A percentile compares a stretch with the other conserved stretches of the same genome.
These are phyloP conservation scores for Erucastrum elatum DNA, from an alignment of 345 rosid species.

Conservation along the genomic window DNA sequence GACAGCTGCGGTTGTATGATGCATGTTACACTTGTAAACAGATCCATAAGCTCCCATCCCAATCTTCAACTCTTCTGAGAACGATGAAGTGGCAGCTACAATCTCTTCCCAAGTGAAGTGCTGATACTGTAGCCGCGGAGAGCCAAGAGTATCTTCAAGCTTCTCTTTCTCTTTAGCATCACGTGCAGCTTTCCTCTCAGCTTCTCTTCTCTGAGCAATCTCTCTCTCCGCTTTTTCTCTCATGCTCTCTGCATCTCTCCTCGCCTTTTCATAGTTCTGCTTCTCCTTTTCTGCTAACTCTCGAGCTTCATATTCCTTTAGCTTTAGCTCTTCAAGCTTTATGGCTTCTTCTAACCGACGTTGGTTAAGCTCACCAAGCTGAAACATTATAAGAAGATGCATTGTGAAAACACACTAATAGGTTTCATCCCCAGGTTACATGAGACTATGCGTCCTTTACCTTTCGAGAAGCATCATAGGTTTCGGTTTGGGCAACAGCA, in stretches of 20 bases:
- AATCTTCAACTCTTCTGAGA: slow-evolving; percentile 38
- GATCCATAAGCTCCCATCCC: slow-evolving; percentile 42
- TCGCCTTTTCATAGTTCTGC: slow-evolving; percentile 57
- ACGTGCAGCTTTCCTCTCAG: slow-evolving; percentile 59
- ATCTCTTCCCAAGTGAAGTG: slow-evolving; percentile 44
- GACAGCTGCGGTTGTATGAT: slow-evolving; percentile 46
- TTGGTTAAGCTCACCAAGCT: slow-evolving; percentile 47
- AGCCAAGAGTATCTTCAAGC: slow-evolving; percentile 55
- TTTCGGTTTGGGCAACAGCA: slow-evolving; percentile 75
- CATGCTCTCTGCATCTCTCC: slow-evolving; percentile 53
- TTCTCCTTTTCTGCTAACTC: slow-evolving; percentile 64
- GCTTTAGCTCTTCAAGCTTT: slow-evolving; percentile 60
- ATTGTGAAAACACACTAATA: slow-evolving; percentile 12
- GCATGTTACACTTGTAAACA: slow-evolving; percentile 43
- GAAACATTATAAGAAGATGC: slow-evolving; percentile 18
- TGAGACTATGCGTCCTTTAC: slow-evolving; percentile 41
- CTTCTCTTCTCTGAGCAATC: slow-evolving; percentile 56
- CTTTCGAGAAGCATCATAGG: slow-evolving; percentile 77
- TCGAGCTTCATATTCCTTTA: slow-evolving; percentile 55
- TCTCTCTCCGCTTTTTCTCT: slow-evolving; percentile 58
- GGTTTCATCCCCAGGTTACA: not conserved
- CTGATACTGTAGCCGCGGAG: slow-evolving; percentile 43
- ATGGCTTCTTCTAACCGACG: slow-evolving; percentile 59
- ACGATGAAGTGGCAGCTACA: slow-evolving; percentile 39
- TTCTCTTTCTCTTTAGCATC: slow-evolving; percentile 76